These are phyloP conservation scores for Volvox reticuliferus DNA, from an alignment of 139 green algal genomes.

Conservation along the genomic window DNA sequence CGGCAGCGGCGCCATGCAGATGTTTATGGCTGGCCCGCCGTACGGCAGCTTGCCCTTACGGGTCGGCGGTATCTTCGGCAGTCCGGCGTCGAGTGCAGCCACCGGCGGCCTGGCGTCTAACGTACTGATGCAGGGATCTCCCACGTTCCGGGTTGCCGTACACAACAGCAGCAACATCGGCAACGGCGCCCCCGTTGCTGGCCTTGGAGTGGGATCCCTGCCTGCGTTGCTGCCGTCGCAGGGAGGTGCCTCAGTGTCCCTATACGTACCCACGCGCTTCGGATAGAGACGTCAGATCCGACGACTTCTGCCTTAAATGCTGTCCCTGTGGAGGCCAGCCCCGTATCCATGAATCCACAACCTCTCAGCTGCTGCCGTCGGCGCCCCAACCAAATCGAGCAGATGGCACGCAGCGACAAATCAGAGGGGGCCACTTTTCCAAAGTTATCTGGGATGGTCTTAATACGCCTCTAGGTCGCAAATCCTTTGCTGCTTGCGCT, in stretches of 20 bases:
- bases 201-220: not conserved
- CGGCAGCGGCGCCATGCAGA: not conserved
- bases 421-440: too few relatives aligned
- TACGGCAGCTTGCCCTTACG: constrained; percentile 1
- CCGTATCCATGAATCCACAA: too few relatives aligned
- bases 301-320: too few relatives aligned
- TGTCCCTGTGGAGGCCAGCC: too few relatives aligned
- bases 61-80: not conserved
- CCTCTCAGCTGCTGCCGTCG: too few relatives aligned
- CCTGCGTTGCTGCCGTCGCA: not conserved
- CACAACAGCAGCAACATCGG: not conserved
- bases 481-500: too few relatives aligned
- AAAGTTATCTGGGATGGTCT: too few relatives aligned
- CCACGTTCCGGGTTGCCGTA: not conserved
- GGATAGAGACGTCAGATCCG: not conserved
- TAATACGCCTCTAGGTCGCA: too few relatives aligned
- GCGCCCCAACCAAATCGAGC: too few relatives aligned
- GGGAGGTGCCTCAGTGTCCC: not conserved
- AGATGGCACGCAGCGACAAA: too few relatives aligned
- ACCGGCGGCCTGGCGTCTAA: not conserved
- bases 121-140: not conserved
- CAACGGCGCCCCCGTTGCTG: not conserved
- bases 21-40: not conserved
- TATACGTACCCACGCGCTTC: not conserved
- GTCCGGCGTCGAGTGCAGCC: constrained; percentile 2